A percentile compares a stretch with the other conserved stretches of the same genome.
phyloP scores from a whole-genome alignment of 2,329 filamentous ascomycete species.

The Dryadomyces quercivorus region DNA sequence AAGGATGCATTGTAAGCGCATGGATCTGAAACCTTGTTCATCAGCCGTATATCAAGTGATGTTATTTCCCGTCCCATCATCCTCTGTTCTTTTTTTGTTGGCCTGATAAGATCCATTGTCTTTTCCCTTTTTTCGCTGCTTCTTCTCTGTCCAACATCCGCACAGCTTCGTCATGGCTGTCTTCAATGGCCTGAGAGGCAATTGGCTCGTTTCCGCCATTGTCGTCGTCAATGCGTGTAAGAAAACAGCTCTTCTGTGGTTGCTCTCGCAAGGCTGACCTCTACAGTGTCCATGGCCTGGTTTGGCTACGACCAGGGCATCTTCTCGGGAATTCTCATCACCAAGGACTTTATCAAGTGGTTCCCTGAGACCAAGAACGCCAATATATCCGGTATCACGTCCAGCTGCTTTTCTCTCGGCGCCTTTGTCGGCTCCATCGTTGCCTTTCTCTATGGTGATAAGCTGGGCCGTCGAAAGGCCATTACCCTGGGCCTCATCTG shows the following conservation, averaged over 20 bases:
- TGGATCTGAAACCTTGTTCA: too few species aligned
- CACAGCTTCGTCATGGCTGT: neutral
- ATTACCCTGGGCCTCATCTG: constrained; percentile 19
- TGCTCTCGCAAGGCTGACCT: neutral
- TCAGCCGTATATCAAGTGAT: too few species aligned
- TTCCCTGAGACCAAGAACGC: constrained; percentile 25
- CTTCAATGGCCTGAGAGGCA: neutral
- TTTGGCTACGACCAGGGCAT: constrained; percentile 26
- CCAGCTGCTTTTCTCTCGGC: constrained; percentile 30
- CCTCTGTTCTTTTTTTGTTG: too few species aligned
- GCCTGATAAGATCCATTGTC: neutral
- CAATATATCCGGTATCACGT: constrained; percentile 30
- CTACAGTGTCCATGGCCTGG: constrained; percentile 16
- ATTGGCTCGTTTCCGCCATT: neutral
- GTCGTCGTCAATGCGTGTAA: neutral
- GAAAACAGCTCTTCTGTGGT: neutral
- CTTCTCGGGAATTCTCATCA: constrained; percentile 29
- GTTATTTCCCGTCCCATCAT: too few species aligned
- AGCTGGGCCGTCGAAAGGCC: constrained; percentile 20
- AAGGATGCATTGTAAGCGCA: too few species aligned
- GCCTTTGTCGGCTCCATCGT: neutral
- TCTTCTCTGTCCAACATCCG: neutral
- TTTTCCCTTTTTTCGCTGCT: neutral
- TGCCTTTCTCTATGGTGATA: constrained; percentile 20
- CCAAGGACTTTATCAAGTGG: constrained; percentile 23